A percentile compares a stretch with the other conserved stretches of the same genome.
These are phyloP conservation scores for Xerocomus minutiporus DNA, from an alignment of 1,284 basidiomycete species.

Conservation along the genomic window DNA sequence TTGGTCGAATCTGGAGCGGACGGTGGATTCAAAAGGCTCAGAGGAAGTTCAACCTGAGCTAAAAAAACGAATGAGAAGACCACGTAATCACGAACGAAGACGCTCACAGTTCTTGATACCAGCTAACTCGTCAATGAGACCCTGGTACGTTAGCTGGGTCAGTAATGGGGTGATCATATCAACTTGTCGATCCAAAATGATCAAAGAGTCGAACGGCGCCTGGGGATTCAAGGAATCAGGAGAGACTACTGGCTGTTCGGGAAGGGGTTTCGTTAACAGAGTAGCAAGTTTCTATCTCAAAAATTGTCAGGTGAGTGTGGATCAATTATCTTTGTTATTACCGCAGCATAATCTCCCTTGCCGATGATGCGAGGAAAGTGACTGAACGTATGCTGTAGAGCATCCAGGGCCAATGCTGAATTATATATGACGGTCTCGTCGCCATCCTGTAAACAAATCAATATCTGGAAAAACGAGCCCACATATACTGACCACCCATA, in stretches of 20 bases:
- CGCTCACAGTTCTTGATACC: constrained; percentile 83
- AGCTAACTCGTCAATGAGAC: constrained; percentile 91
- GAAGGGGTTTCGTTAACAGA: constrained; percentile 62
- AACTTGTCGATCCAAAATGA: constrained; percentile 87
- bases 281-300: constrained; percentile 64
- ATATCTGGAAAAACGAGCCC: constrained; percentile 1
- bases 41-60: constrained; percentile 91
- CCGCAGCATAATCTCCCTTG: constrained; percentile 88
- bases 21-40: constrained; percentile 63
- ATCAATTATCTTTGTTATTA: constrained; percentile 37
- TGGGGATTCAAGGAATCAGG: constrained; percentile 35
- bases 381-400: constrained; percentile 86
- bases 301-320: constrained; percentile 5
- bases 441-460: constrained; percentile 61
- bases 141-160: constrained; percentile 96
- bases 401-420: constrained; percentile 82
- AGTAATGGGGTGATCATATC: constrained; percentile 95
- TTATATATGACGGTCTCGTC: constrained; percentile 90
- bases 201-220: constrained; percentile 77
- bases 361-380: constrained; percentile 88
- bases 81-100: constrained; percentile 2
- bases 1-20: constrained; percentile 38
- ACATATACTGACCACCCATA: constrained; percentile 68
- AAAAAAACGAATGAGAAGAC: constrained; percentile 4
- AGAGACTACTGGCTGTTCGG: constrained; percentile 36